A percentile compares a stretch with the other conserved stretches of the same genome.
These are phyloP conservation scores for Phanerodontia chrysosporium DNA, from an alignment of 768 basidiomycete species.

Conservation along the genomic window DNA sequence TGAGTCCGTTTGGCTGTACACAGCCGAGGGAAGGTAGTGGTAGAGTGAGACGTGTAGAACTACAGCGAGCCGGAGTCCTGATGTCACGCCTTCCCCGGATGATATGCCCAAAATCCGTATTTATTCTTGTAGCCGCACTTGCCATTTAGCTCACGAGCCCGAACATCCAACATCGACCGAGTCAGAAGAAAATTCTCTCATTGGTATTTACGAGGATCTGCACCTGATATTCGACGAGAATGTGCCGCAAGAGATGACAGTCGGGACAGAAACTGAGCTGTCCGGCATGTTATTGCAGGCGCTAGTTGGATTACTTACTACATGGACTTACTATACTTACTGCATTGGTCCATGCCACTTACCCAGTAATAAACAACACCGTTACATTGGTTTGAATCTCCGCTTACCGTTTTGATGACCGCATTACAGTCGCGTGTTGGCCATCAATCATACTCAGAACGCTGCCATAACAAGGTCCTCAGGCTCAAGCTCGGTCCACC, in stretches of 20 bases:
- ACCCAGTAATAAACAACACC: not conserved
- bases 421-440: conserved; percentile 1
- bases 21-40: not conserved
- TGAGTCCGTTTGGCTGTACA: not conserved
- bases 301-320: not conserved
- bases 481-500: not conserved
- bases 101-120: not conserved
- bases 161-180: not conserved
- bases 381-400: not conserved
- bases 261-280: no score
- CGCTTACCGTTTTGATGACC: not conserved
- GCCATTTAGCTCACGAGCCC: not conserved
- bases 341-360: not conserved
- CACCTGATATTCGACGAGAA: not conserved
- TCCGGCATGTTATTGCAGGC: no score
- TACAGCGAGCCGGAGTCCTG: not conserved
- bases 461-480: not conserved
- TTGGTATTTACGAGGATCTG: not conserved
- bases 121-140: not conserved
- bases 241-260: not conserved
- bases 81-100: conserved; percentile 1
- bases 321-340: no score
- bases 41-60: not conserved
- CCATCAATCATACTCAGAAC: not conserved
- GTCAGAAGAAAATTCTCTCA: not conserved